Percentiles rank a stretch among this genome's conserved stretches.
These are phyloP conservation scores for Glutinoglossum americanum DNA, from an alignment of 495 filamentous ascomycete genomes.

Conservation along the genomic window DNA sequence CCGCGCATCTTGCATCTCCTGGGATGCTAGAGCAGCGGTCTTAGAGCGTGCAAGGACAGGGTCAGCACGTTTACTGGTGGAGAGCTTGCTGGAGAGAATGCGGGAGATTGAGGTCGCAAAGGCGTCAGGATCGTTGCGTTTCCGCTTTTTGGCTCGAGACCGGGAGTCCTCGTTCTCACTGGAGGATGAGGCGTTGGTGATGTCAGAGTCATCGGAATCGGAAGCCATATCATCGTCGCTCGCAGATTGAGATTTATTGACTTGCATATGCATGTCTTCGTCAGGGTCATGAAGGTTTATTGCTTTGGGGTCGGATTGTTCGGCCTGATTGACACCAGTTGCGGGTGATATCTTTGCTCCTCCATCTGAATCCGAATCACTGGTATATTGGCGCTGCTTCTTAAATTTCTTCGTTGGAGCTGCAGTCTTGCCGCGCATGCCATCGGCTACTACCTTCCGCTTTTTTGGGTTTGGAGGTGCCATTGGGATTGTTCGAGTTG, in stretches of 20 bases:
- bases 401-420: constrained; percentile 48
- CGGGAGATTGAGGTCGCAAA: constrained; percentile 83
- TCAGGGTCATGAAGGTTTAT: constrained; percentile 38
- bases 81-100: constrained; percentile 73
- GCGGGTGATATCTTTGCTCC: constrained; percentile 18
- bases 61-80: constrained; percentile 55
- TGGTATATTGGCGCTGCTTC: constrained; percentile 50
- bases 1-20: constrained; percentile 45
- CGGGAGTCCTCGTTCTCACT: constrained; percentile 6
- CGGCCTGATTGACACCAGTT: constrained; percentile 9
- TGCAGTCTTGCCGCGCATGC: constrained; percentile 28
- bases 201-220: constrained; percentile 10
- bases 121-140: constrained; percentile 74
- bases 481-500: constrained; percentile 12
- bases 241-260: constrained; percentile 3
- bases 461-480: constrained; percentile 28
- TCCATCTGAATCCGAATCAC: constrained; percentile 41
- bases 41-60: constrained; percentile 70
- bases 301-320: constrained; percentile 28
- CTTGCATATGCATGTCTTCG: constrained; percentile 17
- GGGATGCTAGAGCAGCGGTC: constrained; percentile 39
- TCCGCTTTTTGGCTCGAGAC: constrained; percentile 22
- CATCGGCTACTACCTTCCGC: constrained; percentile 32
- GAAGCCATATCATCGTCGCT: constrained; percentile 7
- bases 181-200: neutral